These are phyloP conservation scores for Spiraea crenata DNA, from an alignment of 331 rosid species.

Conservation along the genomic window DNA sequence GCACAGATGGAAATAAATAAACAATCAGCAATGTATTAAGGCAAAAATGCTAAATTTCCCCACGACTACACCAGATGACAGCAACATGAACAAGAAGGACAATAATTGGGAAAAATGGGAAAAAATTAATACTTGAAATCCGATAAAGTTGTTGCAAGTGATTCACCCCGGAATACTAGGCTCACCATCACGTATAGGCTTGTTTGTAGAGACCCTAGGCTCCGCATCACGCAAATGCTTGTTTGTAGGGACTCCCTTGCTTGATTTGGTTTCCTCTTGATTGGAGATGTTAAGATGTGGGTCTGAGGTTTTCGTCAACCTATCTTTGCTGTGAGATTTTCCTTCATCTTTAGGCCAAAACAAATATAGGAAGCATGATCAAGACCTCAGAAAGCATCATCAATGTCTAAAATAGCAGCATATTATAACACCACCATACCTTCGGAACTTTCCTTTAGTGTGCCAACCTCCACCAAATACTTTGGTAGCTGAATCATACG, in stretches of 20 bases:
- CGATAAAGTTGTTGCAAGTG: background rate
- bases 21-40: background rate
- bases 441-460: constrained; percentile 13
- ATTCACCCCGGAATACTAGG: constrained; percentile 13
- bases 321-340: constrained; percentile 26
- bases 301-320: constrained; percentile 35
- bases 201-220: constrained; percentile 32
- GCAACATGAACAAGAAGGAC: background rate
- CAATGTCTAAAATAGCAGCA: constrained; percentile 6
- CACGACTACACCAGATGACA: background rate
- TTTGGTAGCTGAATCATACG: constrained; percentile 27
- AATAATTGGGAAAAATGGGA: background rate
- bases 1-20: constrained; percentile 33
- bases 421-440: constrained; percentile 14
- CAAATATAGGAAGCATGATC: constrained; percentile 19
- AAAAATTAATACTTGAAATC: background rate
- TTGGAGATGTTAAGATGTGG: constrained; percentile 29
- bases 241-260: constrained; percentile 26
- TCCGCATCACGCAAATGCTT: constrained; percentile 61
- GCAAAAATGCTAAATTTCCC: background rate
- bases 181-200: constrained; percentile 65
- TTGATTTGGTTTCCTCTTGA: constrained; percentile 37
- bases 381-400: constrained; percentile 25
- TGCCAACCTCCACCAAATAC: constrained; percentile 36
- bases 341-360: constrained; percentile 46